Percentiles rank a stretch among this genome's conserved stretches.
phyloP scores from a whole-genome alignment of 2,329 filamentous ascomycete genomes.

The Colletotrichum spaethianum region DNA sequence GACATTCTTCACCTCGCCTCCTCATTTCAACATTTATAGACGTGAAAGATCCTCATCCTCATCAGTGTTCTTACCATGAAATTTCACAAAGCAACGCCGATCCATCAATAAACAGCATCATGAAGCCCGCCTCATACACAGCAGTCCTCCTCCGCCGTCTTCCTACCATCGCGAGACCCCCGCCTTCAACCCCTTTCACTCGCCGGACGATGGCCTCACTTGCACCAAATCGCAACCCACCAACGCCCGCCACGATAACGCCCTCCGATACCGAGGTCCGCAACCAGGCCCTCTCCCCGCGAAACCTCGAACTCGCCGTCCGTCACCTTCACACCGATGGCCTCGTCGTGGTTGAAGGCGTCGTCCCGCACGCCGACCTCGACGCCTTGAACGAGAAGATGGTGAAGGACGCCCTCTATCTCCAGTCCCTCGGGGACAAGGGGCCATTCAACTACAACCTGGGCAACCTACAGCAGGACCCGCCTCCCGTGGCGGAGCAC shows the following conservation, averaged over 20 bases:
- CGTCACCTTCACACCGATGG: conserved; percentile 67
- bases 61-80: background rate
- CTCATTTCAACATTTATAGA: conserved; percentile 2
- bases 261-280: conserved; percentile 50
- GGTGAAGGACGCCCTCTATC: conserved; percentile 67
- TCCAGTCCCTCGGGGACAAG: conserved; percentile 66
- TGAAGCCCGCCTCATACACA: background rate
- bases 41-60: background rate
- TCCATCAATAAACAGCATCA: background rate
- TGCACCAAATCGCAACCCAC: conserved; percentile 16
- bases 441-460: conserved; percentile 75
- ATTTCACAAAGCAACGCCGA: background rate
- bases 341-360: conserved; percentile 69
- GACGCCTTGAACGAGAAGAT: conserved; percentile 71
- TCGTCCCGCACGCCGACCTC: conserved; percentile 64
- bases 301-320: conserved; percentile 70
- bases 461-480: conserved; percentile 74
- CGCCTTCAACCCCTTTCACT: background rate
- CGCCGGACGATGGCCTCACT: conserved; percentile 24
- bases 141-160: background rate
- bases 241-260: conserved; percentile 44
- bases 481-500: conserved; percentile 64
- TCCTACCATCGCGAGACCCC: background rate
- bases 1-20: background rate
- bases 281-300: conserved; percentile 51